Base-by-base conservation (phyloP, 2,329 filamentous ascomycete genomes). In the Bipolaris cookei region DNA sequence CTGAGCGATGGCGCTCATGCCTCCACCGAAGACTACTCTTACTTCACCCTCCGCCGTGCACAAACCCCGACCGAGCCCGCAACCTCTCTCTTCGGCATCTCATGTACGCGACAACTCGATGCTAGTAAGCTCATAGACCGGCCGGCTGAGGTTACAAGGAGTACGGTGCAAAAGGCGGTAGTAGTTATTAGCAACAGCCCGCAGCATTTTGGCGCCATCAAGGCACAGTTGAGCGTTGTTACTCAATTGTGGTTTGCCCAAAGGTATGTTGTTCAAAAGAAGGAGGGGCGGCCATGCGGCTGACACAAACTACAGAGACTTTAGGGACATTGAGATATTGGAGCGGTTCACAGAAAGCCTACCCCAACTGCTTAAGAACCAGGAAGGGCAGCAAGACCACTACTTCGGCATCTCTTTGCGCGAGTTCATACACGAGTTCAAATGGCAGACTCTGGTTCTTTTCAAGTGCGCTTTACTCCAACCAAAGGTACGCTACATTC, bases 181-280 rank as follows among this genome's bases (percentile, higher is more conserved):
- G 94, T 99, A 43, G 92, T 97, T 53, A 92, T 99, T 66, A 92
- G 91, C 52, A 91, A 97, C 77, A 92, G 87, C 62, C 95, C 95
- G 7, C 90, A 95, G 72, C 88, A 88, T 70, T 96, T 99, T 76
- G 93, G 92, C 54, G 90, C 95, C 80, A 81, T 99, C 74, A 88
- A 94, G 69, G 91, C 98, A 78, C 89, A 95, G 65, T 80, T 99
- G 62, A 90, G 90, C 46, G 88, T 97, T 30, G 93, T 99, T 14
- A 97, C 94, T 3, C 90, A 88, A 67, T 94, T 94, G 21, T 99
- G 95, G 95, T 99, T 99, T 78, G 91, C 90, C 60, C 95, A 99
- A 81, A 89, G 81, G 85, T 86, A 80, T 60, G 78, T 77, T 4
- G 32, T 35, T 7, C 11, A 35, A n/a, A 2, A 10, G 2, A 10